Conservation (phyloP, 768 basidiomycete species). For the Amanita subjunquillea region DNA sequence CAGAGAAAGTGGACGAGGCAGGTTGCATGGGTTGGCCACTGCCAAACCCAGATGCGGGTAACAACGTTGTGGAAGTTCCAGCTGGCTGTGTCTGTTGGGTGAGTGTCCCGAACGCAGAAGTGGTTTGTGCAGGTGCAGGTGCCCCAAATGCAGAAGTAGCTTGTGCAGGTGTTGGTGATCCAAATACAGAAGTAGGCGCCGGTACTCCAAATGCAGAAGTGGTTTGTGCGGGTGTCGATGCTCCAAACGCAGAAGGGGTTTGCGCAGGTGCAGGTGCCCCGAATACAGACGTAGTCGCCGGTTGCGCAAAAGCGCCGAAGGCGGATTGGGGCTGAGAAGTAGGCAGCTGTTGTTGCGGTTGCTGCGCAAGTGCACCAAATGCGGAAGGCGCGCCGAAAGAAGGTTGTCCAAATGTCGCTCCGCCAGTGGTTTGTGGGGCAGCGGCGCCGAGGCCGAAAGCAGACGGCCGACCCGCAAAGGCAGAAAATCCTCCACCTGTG, state of each 20-base stretch:
- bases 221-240: too few relatives aligned
- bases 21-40: conserved; percentile 4
- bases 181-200: too few relatives aligned
- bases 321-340: conserved; percentile 11
- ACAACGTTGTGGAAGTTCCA: conserved; percentile 10
- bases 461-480: conserved; percentile 38
- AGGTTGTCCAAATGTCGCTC: conserved; percentile 17
- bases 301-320: conserved; percentile 14
- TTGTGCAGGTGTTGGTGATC: too few relatives aligned
- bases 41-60: conserved; percentile 12
- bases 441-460: conserved; percentile 26
- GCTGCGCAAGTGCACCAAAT: conserved; percentile 2
- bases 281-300: conserved; percentile 8
- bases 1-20: conserved; percentile 9
- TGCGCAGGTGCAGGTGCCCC: neutral
- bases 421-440: conserved; percentile 14
- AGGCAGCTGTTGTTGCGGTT: conserved; percentile 5
- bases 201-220: too few relatives aligned
- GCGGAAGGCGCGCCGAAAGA: conserved; percentile 5
- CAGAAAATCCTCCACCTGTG: conserved; percentile 35
- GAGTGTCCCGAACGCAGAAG: too few relatives aligned
- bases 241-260: too few relatives aligned
- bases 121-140: too few relatives aligned
- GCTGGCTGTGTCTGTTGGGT: conserved; percentile 13
- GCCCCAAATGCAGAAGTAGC: too few relatives aligned